These are phyloP conservation scores for Pichia sp. DNA, from an alignment of 1,139 yeast genomes.

Conservation along the genomic window DNA sequence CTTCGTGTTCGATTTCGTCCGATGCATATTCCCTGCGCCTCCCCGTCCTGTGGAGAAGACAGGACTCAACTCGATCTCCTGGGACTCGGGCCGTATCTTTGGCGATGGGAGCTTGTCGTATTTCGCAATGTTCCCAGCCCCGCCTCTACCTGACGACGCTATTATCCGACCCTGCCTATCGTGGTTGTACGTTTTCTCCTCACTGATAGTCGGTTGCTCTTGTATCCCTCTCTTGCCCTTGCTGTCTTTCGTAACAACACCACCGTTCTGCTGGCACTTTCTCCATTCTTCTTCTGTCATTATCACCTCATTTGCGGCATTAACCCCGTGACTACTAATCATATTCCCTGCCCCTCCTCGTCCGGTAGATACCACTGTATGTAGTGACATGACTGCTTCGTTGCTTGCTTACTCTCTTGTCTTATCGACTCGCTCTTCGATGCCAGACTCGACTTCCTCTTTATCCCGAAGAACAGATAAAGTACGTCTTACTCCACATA, in stretches of 20 bases:
- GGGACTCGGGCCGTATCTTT: slow-evolving; percentile 38
- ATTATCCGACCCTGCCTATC: slow-evolving; percentile 37
- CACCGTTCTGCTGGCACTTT: neutral
- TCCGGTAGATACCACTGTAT: slow-evolving; percentile 34
- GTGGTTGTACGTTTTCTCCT: slow-evolving; percentile 21
- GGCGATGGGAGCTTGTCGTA: slow-evolving; percentile 44
- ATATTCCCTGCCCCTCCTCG: slow-evolving; percentile 43
- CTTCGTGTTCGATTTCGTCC: slow-evolving; percentile 31
- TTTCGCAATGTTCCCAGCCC: slow-evolving; percentile 50
- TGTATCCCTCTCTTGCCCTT: neutral
- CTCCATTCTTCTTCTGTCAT: slow-evolving; percentile 19
- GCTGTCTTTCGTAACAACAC: neutral
- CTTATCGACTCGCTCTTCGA: neutral
- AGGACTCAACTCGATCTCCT: slow-evolving; percentile 41
- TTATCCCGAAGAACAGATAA: no score
- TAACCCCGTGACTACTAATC: slow-evolving; percentile 12
- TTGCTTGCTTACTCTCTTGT: neutral
- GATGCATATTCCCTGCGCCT: slow-evolving; percentile 54
- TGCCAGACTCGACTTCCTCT: no score
- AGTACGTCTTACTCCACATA: no score
- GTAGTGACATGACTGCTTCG: slow-evolving; percentile 15
- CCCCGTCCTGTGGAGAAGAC: slow-evolving; percentile 56
- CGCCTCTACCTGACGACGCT: slow-evolving; percentile 56
- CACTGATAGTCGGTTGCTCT: slow-evolving; percentile 1
- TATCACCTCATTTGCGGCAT: slow-evolving; percentile 26